phyloP scores from a whole-genome alignment of 2,329 filamentous ascomycete species.

The Colletotrichum somersetense region DNA sequence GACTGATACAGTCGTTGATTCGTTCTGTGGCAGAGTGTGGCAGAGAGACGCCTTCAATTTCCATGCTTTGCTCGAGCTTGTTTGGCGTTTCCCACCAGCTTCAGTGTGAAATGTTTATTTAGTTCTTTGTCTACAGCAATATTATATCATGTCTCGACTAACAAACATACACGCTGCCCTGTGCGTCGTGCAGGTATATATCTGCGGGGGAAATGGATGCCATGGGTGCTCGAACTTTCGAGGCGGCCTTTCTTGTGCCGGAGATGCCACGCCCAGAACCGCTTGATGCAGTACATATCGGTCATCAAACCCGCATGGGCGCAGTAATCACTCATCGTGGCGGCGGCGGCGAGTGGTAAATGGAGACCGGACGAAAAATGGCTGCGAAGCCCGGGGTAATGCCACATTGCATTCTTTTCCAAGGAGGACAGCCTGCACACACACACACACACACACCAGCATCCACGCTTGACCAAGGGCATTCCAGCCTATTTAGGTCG shows the following conservation, averaged over 20 bases:
- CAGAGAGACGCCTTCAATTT: not conserved
- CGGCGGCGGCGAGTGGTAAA: not conserved
- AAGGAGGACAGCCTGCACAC: not conserved
- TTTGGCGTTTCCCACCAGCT: not conserved
- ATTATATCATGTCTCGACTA: no score
- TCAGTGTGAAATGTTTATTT: no score
- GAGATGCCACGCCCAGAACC: no score
- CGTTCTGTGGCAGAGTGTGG: not conserved
- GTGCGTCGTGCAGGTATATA: no score
- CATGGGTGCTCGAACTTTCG: not conserved
- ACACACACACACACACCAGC: no score
- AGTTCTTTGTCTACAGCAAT: not conserved
- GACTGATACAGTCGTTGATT: no score
- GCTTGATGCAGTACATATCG: not conserved
- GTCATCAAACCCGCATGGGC: not conserved
- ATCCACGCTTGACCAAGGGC: not conserved
- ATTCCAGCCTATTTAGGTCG: constrained; percentile 11
- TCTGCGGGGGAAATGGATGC: not conserved
- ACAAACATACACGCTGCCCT: no score
- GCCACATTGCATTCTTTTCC: not conserved
- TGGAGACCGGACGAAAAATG: not conserved
- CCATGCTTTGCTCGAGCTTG: not conserved
- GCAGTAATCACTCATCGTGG: not conserved
- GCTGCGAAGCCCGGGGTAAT: not conserved
- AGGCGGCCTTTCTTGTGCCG: not conserved